Percentiles rank a stretch among this genome's conserved stretches.
Evolutionary conservation across 2,329 filamentous ascomycete genomes (phyloP).

Genomic region (Beauveria caledonica): DNA sequence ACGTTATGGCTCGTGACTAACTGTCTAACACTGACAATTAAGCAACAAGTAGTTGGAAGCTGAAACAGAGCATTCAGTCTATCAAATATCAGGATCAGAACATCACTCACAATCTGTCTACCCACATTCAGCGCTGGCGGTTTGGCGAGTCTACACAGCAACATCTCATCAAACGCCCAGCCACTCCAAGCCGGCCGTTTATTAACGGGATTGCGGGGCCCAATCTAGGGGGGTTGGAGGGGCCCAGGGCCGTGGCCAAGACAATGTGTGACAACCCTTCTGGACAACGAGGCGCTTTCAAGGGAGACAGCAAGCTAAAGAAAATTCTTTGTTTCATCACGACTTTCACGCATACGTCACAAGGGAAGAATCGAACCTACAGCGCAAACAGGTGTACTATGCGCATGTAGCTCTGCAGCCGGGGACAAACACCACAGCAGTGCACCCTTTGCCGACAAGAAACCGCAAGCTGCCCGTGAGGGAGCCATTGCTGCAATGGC

Average conservation of each 20-base stretch:
- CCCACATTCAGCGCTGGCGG: too few relatives aligned
- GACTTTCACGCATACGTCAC: not conserved
- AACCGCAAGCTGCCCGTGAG: not conserved
- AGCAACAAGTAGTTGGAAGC: too few relatives aligned
- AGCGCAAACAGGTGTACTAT: not conserved
- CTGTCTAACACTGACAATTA: too few relatives aligned
- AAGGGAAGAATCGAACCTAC: not conserved
- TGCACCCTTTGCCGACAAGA: not conserved
- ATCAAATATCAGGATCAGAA: too few relatives aligned
- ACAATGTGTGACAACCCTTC: not conserved
- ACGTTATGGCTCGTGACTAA: too few relatives aligned
- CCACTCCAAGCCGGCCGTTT: too few relatives aligned
- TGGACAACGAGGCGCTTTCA: conserved; percentile 6
- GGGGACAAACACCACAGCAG: not conserved
- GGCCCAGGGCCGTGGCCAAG: not conserved
- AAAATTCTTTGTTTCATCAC: not conserved
- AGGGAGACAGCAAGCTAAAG: not conserved
- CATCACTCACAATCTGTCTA: too few relatives aligned
- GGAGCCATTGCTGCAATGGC: conserved; percentile 25
- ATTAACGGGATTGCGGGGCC: not conserved
- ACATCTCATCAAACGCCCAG: too few relatives aligned
- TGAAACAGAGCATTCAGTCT: too few relatives aligned
- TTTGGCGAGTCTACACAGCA: too few relatives aligned
- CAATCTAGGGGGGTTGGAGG: not conserved
- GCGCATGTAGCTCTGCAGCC: not conserved